Conservation (phyloP, 1,284 basidiomycete genomes). For the Phaffia rhodozyma region DNA sequence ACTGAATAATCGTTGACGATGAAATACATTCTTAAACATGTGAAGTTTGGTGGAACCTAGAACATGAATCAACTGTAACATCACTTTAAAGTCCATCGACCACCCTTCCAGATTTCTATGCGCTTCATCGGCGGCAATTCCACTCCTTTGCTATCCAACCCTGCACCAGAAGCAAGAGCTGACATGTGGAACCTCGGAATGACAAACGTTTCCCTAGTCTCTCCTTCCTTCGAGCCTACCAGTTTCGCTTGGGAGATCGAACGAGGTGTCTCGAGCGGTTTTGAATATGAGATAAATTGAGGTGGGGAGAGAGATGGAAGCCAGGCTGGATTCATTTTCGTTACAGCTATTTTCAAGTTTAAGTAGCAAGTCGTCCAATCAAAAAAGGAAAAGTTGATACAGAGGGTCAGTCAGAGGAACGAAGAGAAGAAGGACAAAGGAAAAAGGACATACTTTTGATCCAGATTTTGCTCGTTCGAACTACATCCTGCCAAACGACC, state of each 20-base stretch:
- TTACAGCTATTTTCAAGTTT: conserved; percentile 48
- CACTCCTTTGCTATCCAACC: conserved; percentile 50
- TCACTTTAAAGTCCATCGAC: conserved; percentile 31
- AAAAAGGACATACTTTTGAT: conserved; percentile 52
- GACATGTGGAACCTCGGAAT: conserved; percentile 60
- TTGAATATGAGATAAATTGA: conserved; percentile 70
- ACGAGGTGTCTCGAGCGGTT: conserved; percentile 57
- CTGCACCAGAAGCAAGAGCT: background rate
- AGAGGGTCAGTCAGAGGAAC: conserved; percentile 40
- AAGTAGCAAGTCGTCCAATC: conserved; percentile 9
- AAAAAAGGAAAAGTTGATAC: background rate
- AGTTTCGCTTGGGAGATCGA: conserved; percentile 20
- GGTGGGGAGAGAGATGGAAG: conserved; percentile 63
- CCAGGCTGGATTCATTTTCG: conserved; percentile 82
- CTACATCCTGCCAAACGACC: conserved; percentile 70
- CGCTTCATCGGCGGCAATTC: conserved; percentile 65
- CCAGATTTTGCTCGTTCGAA: conserved; percentile 61
- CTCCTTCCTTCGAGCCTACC: conserved; percentile 40
- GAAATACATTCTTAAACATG: no score
- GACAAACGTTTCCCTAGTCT: conserved; percentile 43
- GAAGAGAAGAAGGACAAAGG: background rate
- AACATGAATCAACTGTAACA: background rate
- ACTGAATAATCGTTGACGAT: no score
- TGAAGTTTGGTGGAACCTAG: no score
- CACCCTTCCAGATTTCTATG: conserved; percentile 35